These are phyloP conservation scores for Phytophthora tentaculata DNA, from an alignment of 352 stramenopile species.

Conservation along the genomic window DNA sequence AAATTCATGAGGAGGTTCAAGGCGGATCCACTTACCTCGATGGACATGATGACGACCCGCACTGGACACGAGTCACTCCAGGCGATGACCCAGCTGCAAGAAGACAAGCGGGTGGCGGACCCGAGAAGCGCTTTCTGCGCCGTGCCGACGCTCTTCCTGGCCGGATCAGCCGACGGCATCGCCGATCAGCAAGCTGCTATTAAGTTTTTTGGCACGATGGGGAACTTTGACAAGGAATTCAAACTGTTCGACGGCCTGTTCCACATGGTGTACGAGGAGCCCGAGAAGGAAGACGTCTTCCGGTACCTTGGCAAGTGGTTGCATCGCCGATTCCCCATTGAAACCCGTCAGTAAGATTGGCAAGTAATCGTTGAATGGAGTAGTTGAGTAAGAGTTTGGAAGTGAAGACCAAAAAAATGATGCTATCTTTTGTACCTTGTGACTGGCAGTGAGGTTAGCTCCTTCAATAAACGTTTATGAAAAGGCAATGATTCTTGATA, in stretches of 20 bases:
- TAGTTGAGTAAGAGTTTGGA: neutral
- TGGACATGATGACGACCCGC: slow-evolving; percentile 45
- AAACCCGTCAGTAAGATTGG: slow-evolving; percentile 18
- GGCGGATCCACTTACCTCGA: slow-evolving; percentile 44
- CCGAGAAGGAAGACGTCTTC: slow-evolving; percentile 60
- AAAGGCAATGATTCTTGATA: too few relatives aligned
- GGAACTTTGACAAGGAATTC: slow-evolving; percentile 63
- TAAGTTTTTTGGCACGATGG: slow-evolving; percentile 53
- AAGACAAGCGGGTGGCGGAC: slow-evolving; percentile 34
- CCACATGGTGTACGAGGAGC: slow-evolving; percentile 67
- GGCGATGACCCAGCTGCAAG: slow-evolving; percentile 42
- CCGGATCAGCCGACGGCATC: slow-evolving; percentile 53
- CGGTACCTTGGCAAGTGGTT: slow-evolving; percentile 52
- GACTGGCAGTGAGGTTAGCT: neutral
- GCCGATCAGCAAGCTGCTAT: slow-evolving; percentile 48
- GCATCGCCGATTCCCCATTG: slow-evolving; percentile 30
- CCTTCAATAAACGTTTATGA: neutral
- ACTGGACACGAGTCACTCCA: slow-evolving; percentile 43
- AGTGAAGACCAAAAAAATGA: neutral
- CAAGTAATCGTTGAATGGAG: slow-evolving; percentile 18
- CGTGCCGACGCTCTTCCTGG: slow-evolving; percentile 43
- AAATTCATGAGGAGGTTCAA: slow-evolving; percentile 41
- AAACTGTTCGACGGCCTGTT: slow-evolving; percentile 63
- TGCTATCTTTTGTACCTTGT: neutral
- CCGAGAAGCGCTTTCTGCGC: slow-evolving; percentile 32